Base-by-base conservation (phyloP, 164 flowering plant species). In the Vitis cinerea region DNA sequence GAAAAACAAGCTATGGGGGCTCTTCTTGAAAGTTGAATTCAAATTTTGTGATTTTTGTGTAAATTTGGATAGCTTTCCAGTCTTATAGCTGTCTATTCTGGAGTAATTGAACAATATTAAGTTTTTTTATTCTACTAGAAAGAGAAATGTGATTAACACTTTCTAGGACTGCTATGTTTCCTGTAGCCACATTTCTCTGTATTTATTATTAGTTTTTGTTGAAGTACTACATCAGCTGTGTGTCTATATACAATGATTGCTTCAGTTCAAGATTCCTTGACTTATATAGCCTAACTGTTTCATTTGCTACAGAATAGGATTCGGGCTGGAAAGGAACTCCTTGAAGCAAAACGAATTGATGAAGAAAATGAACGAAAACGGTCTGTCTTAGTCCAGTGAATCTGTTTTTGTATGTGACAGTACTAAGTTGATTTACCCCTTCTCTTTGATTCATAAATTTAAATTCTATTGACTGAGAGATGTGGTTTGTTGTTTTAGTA, bases 351-450 rank as follows among this genome's bases (percentile, higher is more conserved):
- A 69, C 56, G 63, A 61, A 76, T 76, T 63, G 79, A 75, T 2
- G 89, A 82, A 80, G 87, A 79, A 62, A 79, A 78, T 71, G 84
- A 81, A 75, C 79, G 89, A 77, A 76, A 76, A 73, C 72, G 87
- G 89, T 84, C 23, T 79, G 75, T 64, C 65, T 67, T 29, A 2
- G 2, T 64, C 56, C 58, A 67, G 10, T 17, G 47, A 3, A 52
- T 55, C 3, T 16, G 55, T 64, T 64, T 61, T 16, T 59, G 9
- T 8, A 8, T 61, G 8, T 30, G 30, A 7, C 19, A 9, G 15
- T 50, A 10, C 63, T 60, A 44, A 44, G 31, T 54, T 17, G 16
- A 52, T 10, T n/a, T 27, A 12, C 59, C 8, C 6, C 27, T 63
- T 47, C 11, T 30, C 59, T 3, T 65, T 50, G 50, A 9, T 23